A percentile compares a stretch with the other conserved stretches of the same genome.
These are phyloP conservation scores for Hypoxylon rickii DNA, from an alignment of 495 filamentous ascomycete species.

Conservation along the genomic window DNA sequence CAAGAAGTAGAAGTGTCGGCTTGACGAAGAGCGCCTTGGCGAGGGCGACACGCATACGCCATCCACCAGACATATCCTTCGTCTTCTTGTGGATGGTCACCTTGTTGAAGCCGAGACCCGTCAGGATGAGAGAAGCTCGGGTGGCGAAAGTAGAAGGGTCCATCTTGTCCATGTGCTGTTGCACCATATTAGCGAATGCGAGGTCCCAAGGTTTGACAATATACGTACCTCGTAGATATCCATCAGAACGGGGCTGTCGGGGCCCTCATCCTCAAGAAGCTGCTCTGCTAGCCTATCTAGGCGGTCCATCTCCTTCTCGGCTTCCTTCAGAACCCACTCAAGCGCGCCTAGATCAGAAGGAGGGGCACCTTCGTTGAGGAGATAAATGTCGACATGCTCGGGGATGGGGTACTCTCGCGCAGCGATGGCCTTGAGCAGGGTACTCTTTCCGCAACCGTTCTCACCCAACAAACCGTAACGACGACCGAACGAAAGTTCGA, in stretches of 20 bases:
- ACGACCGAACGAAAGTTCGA: slow-evolving; percentile 91
- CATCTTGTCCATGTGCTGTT: slow-evolving; percentile 96
- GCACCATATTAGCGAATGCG: slow-evolving; percentile 21
- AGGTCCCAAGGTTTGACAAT: background rate
- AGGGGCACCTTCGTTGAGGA: slow-evolving; percentile 97
- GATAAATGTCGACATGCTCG: slow-evolving; percentile 97
- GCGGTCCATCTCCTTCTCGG: slow-evolving; percentile 87
- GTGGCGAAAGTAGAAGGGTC: slow-evolving; percentile 99
- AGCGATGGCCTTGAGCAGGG: slow-evolving; percentile 90
- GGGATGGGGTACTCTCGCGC: slow-evolving; percentile 94
- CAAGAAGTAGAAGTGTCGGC: slow-evolving; percentile 91
- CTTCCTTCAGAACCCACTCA: slow-evolving; percentile 96
- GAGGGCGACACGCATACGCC: slow-evolving; percentile 98
- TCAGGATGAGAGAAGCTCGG: slow-evolving; percentile 93
- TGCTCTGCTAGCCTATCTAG: slow-evolving; percentile 89
- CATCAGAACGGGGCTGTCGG: slow-evolving; percentile 87
- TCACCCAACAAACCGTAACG: slow-evolving; percentile 95
- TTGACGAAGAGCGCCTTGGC: slow-evolving; percentile 98
- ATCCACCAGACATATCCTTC: slow-evolving; percentile 99
- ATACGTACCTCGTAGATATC: slow-evolving; percentile 91
- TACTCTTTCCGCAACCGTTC: slow-evolving; percentile 99
- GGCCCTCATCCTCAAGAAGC: slow-evolving; percentile 86
- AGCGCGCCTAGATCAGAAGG: slow-evolving; percentile 85
- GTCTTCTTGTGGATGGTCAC: slow-evolving; percentile 96
- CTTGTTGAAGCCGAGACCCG: slow-evolving; percentile 99